Percentiles rank a stretch among this genome's conserved stretches.
phyloP scores from a whole-genome alignment of 805 yeast genomes.

The Wickerhamiella azyma region DNA sequence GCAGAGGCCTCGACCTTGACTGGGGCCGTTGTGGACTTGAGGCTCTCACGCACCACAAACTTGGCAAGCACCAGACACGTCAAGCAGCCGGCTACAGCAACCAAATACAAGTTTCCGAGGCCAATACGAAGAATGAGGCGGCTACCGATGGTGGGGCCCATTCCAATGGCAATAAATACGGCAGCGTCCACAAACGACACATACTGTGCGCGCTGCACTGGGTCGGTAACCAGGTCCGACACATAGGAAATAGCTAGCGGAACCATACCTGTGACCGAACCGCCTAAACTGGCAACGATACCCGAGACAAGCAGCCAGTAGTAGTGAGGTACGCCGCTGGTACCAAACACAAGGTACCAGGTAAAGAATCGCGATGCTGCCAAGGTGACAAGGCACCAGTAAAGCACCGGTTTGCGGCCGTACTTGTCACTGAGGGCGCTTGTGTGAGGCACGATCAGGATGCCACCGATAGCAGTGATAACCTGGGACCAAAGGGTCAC shows the following conservation, averaged over 20 bases:
- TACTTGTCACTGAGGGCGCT: slow-evolving; percentile 17
- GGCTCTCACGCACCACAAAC: slow-evolving; percentile 14
- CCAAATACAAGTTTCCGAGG: slow-evolving; percentile 12
- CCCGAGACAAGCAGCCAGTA: slow-evolving; percentile 18
- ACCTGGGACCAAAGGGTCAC: slow-evolving; percentile 12
- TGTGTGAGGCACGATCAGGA: slow-evolving; percentile 13
- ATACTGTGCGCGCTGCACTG: slow-evolving; percentile 15
- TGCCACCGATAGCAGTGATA: slow-evolving; percentile 11
- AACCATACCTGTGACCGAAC: slow-evolving; percentile 8
- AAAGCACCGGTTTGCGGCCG: slow-evolving; percentile 18
- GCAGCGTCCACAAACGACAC: slow-evolving; percentile 17
- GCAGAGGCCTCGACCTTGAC: background rate
- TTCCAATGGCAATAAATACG: slow-evolving; percentile 15
- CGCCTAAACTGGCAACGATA: slow-evolving; percentile 16
- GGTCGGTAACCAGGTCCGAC: slow-evolving; percentile 17
- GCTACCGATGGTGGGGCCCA: slow-evolving; percentile 19
- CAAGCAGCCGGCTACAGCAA: slow-evolving; percentile 7
- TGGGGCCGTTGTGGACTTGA: slow-evolving; percentile 10
- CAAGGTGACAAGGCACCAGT: slow-evolving; percentile 11
- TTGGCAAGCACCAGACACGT: slow-evolving; percentile 9
- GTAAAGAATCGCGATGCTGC: slow-evolving; percentile 10
- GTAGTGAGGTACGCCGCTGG: slow-evolving; percentile 12
- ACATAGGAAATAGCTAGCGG: slow-evolving; percentile 17
- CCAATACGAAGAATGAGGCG: slow-evolving; percentile 11
- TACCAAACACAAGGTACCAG: slow-evolving; percentile 18